Evolutionary conservation across 1,284 basidiomycete genomes (phyloP).

Genomic region (Puccinia horiana): DNA sequence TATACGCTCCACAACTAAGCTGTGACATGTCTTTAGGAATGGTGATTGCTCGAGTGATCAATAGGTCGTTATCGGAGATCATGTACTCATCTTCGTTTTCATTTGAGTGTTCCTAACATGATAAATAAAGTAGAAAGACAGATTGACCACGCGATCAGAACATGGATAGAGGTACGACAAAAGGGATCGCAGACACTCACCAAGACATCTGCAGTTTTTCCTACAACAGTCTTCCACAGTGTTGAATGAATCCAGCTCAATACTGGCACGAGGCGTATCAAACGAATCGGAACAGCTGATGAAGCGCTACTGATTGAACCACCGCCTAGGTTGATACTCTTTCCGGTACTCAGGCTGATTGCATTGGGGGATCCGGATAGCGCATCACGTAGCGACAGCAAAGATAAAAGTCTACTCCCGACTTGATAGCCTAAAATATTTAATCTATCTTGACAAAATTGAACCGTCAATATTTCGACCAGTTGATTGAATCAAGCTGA

Average conservation of each 20-base stretch:
- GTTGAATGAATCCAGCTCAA: conserved; percentile 68
- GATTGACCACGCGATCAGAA: background rate
- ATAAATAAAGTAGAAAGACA: background rate
- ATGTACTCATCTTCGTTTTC: conserved; percentile 69
- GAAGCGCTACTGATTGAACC: conserved; percentile 54
- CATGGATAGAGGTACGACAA: conserved; percentile 8
- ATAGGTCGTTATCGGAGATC: conserved; percentile 95
- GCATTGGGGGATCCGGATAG: conserved; percentile 51
- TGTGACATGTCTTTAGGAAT: conserved; percentile 91
- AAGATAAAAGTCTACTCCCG: conserved; percentile 76
- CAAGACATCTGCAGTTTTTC: conserved; percentile 86
- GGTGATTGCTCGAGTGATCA: conserved; percentile 84
- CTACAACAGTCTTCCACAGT: conserved; percentile 91
- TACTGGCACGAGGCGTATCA: conserved; percentile 80
- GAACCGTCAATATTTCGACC: conserved; percentile 60
- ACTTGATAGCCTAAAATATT: conserved; percentile 87
- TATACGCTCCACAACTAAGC: conserved; percentile 91
- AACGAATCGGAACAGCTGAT: conserved; percentile 65
- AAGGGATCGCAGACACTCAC: conserved; percentile 64
- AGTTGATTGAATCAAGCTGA: background rate
- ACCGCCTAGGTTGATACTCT: conserved; percentile 52
- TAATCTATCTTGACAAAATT: conserved; percentile 58
- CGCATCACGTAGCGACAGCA: conserved; percentile 54
- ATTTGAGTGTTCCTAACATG: conserved; percentile 45
- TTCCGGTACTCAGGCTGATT: conserved; percentile 54